Evolutionary conservation across 2,329 filamentous ascomycete genomes (phyloP).

Genomic region (Aspergillus quadrilineatus): DNA sequence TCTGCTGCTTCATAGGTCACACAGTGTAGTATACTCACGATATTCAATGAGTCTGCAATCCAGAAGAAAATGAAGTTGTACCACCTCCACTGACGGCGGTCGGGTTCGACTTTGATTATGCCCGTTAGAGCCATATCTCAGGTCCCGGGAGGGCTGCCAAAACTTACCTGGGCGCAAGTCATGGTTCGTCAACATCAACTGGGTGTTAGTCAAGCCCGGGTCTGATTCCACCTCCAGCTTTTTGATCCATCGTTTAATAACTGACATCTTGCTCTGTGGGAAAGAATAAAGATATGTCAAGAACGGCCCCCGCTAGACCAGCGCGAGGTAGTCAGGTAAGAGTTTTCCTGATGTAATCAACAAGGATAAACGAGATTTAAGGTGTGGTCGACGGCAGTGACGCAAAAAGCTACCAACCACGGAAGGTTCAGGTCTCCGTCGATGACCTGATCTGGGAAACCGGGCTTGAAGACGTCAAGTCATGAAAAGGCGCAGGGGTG

Average conservation of each 20-base stretch:
- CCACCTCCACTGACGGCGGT: constrained; percentile 76
- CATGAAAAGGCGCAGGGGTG: background rate
- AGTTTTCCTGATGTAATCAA: constrained; percentile 5
- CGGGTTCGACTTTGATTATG: constrained; percentile 65
- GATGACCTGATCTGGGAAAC: background rate
- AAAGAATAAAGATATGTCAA: background rate
- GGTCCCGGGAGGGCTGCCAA: background rate
- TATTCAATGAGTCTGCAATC: constrained; percentile 82
- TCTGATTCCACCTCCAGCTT: constrained; percentile 74
- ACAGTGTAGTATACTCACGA: constrained; percentile 46
- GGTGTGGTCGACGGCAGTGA: constrained; percentile 3
- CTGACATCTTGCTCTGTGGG: constrained; percentile 24
- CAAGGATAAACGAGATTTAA: background rate
- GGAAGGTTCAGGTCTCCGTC: background rate
- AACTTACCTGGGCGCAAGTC: constrained; percentile 66
- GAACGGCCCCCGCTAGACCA: background rate
- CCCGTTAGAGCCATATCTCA: constrained; percentile 10
- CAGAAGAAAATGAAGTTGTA: constrained; percentile 90
- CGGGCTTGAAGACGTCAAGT: background rate
- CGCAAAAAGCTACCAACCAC: constrained; percentile 5
- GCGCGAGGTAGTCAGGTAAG: background rate
- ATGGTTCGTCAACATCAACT: constrained; percentile 84
- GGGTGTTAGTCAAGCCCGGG: constrained; percentile 71
- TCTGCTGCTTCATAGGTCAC: background rate
- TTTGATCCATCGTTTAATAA: constrained; percentile 34